phyloP scores from a whole-genome alignment of 169 alveolate species.

The Ichthyophthirius multifiliis region DNA sequence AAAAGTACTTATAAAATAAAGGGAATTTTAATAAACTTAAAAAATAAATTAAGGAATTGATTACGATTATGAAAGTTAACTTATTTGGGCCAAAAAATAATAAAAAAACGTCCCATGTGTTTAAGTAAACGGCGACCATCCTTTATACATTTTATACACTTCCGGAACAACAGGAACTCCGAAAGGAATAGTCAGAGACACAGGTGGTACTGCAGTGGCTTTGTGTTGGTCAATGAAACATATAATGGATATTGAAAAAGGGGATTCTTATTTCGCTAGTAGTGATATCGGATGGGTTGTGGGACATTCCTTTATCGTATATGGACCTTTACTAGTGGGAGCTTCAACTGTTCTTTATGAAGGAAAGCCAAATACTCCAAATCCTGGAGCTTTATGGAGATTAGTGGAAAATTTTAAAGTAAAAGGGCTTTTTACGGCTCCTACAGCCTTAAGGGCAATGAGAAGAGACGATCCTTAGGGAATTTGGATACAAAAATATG shows the following conservation, averaged over 20 bases:
- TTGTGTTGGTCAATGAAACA: conserved; percentile 71
- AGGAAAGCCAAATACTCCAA: conserved; percentile 87
- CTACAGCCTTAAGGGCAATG: conserved; percentile 85
- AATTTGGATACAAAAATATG: conserved; percentile 55
- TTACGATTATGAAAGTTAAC: conserved; percentile 8
- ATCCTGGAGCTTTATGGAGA: conserved; percentile 84
- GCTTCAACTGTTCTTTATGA: conserved; percentile 79
- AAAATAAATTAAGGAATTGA: conserved; percentile 12
- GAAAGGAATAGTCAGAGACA: conserved; percentile 84
- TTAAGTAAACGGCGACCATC: conserved; percentile 61
- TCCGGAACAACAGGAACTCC: conserved; percentile 88
- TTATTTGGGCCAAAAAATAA: conserved; percentile 21
- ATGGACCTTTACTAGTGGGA: conserved; percentile 86
- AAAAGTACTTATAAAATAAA: conserved; percentile 49
- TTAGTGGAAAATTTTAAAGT: conserved; percentile 71
- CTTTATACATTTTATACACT: conserved; percentile 67
- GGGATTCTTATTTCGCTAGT: conserved; percentile 74
- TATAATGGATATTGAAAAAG: conserved; percentile 60
- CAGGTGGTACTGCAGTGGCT: conserved; percentile 79
- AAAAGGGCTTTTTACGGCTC: conserved; percentile 77
- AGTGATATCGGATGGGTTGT: conserved; percentile 91
- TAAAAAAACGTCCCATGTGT: conserved; percentile 45
- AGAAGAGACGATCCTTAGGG: conserved; percentile 87
- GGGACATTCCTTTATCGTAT: conserved; percentile 85
- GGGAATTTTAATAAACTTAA: conserved; percentile 8